Conservation (phyloP, 129 eudicot genomes). For the Tagetes erecta region DNA sequence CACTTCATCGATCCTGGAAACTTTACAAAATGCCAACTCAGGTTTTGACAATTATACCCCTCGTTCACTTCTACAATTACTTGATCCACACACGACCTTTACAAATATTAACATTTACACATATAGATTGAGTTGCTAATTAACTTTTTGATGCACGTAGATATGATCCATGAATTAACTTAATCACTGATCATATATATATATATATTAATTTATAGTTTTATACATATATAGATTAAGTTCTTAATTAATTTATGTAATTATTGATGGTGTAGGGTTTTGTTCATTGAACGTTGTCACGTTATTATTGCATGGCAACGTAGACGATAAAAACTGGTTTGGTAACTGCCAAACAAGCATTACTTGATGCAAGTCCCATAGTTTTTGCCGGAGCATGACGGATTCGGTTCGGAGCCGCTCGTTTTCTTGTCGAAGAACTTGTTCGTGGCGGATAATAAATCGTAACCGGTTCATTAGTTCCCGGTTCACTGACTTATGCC, state of each 20-base stretch:
- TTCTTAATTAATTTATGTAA: conserved; percentile 25
- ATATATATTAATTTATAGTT: too few relatives aligned
- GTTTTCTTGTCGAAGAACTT: conserved; percentile 48
- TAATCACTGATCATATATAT: too few relatives aligned
- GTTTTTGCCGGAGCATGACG: conserved; percentile 50
- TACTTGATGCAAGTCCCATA: conserved; percentile 68
- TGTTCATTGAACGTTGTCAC: conserved; percentile 34
- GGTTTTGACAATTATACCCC: conserved; percentile 25
- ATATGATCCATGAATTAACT: not conserved
- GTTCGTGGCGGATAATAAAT: conserved; percentile 42
- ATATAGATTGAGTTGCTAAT: not conserved
- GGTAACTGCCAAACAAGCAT: conserved; percentile 62
- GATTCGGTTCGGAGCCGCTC: conserved; percentile 61
- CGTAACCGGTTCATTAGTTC: conserved; percentile 69
- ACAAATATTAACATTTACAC: not conserved
- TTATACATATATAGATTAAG: not conserved
- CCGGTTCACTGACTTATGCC: conserved; percentile 51
- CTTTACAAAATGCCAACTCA: conserved; percentile 41
- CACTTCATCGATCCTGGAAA: conserved; percentile 15
- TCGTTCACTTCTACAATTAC: conserved; percentile 12
- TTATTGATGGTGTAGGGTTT: conserved; percentile 39
- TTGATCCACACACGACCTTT: not conserved
- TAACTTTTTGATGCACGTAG: conserved; percentile 16
- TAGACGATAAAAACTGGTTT: conserved; percentile 47
- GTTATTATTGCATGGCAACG: conserved; percentile 50